Percentiles rank a stretch among this genome's conserved stretches.
Evolutionary conservation across 768 basidiomycete species (phyloP).

Genomic region (Leucocoprinus sp.): DNA sequence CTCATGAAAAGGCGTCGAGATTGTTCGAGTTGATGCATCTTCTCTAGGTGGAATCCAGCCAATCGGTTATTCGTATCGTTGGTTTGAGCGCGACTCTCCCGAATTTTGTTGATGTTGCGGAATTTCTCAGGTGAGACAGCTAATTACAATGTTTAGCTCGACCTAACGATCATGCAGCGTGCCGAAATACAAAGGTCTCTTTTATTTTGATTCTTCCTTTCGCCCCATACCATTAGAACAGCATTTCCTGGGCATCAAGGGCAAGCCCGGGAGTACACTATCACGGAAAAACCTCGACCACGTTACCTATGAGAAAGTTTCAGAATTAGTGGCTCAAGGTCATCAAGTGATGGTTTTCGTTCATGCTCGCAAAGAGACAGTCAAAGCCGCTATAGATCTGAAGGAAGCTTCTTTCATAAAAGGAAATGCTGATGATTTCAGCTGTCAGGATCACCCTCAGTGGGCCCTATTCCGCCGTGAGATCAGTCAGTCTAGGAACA

Average conservation of each 20-base stretch:
- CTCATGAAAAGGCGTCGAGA: background rate
- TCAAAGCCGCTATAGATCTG: conserved; percentile 78
- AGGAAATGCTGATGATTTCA: conserved; percentile 70
- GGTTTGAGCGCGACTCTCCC: conserved; percentile 95
- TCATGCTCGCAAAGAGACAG: conserved; percentile 96
- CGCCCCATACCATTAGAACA: conserved; percentile 94
- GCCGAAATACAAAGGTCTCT: conserved; percentile 77
- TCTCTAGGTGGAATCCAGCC: conserved; percentile 84
- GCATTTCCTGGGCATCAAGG: conserved; percentile 90
- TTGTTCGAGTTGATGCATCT: background rate
- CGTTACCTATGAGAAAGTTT: conserved; percentile 86
- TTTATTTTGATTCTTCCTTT: conserved; percentile 98
- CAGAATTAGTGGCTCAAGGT: conserved; percentile 78
- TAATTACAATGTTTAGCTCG: background rate
- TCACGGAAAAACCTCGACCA: conserved; percentile 83
- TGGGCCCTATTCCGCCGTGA: conserved; percentile 69
- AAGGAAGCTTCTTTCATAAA: conserved; percentile 70
- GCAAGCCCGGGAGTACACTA: conserved; percentile 67
- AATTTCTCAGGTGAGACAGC: conserved; percentile 70
- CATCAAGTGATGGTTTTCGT: conserved; percentile 99
- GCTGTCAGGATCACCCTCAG: conserved; percentile 72
- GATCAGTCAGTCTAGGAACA: conserved; percentile 78
- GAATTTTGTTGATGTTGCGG: conserved; percentile 94
- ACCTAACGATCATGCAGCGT: conserved; percentile 45
- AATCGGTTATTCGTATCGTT: conserved; percentile 93